phyloP scores from a whole-genome alignment of 306 rosid species.

The Calophaca sinica region DNA sequence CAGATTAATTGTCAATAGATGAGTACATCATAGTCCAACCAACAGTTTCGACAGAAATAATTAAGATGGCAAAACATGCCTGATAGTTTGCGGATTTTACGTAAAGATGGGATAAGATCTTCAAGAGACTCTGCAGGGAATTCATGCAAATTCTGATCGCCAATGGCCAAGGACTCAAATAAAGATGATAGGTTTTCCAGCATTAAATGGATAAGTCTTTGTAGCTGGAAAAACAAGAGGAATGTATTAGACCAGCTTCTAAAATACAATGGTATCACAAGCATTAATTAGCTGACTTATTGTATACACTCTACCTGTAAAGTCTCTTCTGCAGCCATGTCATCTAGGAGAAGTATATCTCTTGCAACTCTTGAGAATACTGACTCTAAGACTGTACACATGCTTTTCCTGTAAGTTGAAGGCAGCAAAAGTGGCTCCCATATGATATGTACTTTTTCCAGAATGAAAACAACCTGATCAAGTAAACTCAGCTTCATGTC shows the following conservation, averaged over 20 bases:
- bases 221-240: constrained; percentile 14
- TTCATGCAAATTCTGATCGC: constrained; percentile 60
- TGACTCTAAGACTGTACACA: constrained; percentile 80
- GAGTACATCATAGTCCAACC: constrained; percentile 29
- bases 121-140: constrained; percentile 55
- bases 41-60: constrained; percentile 14
- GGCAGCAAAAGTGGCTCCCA: constrained; percentile 95
- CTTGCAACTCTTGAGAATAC: constrained; percentile 78
- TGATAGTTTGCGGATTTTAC: constrained; percentile 85
- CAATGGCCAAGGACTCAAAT: constrained; percentile 64
- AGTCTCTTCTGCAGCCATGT: constrained; percentile 96
- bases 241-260: not conserved
- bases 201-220: constrained; percentile 34
- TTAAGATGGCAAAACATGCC: constrained; percentile 57
- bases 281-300: not conserved
- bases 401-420: constrained; percentile 80
- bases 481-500: constrained; percentile 40
- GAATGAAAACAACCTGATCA: constrained; percentile 84
- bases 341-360: constrained; percentile 88
- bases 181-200: constrained; percentile 47
- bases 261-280: not conserved
- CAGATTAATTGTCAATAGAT: constrained; percentile 37
- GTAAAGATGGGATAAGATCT: constrained; percentile 70
- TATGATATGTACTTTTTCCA: constrained; percentile 88
- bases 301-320: constrained; percentile 65